These are phyloP conservation scores for Gossypium lobatum DNA, from an alignment of 441 rosid species.

Conservation along the genomic window DNA sequence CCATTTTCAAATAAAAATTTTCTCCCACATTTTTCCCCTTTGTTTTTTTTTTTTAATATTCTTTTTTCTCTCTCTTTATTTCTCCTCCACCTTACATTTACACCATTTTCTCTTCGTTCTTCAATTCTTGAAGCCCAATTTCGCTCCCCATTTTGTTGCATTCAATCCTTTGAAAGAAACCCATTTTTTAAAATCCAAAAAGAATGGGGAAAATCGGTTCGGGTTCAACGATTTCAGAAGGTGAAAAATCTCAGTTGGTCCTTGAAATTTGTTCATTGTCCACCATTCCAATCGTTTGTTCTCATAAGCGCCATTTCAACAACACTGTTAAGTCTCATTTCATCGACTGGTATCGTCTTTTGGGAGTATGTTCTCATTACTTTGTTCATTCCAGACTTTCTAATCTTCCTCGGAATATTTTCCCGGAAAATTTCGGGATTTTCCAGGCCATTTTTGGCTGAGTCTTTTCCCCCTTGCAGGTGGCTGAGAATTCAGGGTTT, in stretches of 20 bases:
- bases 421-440: neutral
- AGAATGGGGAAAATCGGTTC: slow-evolving; percentile 35
- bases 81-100: too few relatives aligned
- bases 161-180: neutral
- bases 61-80: too few relatives aligned
- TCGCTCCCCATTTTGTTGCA: neutral
- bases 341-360: slow-evolving; percentile 85
- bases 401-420: neutral
- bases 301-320: slow-evolving; percentile 26
- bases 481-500: slow-evolving; percentile 56
- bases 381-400: neutral
- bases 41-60: too few relatives aligned
- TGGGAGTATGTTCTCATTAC: slow-evolving; percentile 49
- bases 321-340: slow-evolving; percentile 30
- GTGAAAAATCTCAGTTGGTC: slow-evolving; percentile 43
- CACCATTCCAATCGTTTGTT: slow-evolving; percentile 33
- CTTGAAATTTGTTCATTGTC: slow-evolving; percentile 62
- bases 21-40: too few relatives aligned
- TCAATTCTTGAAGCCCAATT: neutral
- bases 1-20: too few relatives aligned
- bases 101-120: neutral
- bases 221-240: slow-evolving; percentile 24
- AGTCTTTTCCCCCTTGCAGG: slow-evolving; percentile 30
- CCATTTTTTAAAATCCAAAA: neutral
- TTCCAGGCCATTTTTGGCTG: neutral